Percentiles rank a stretch among this genome's conserved stretches.
Evolutionary conservation across 2,329 filamentous ascomycete species (phyloP).

Genomic region (Fusarium temperatum): DNA sequence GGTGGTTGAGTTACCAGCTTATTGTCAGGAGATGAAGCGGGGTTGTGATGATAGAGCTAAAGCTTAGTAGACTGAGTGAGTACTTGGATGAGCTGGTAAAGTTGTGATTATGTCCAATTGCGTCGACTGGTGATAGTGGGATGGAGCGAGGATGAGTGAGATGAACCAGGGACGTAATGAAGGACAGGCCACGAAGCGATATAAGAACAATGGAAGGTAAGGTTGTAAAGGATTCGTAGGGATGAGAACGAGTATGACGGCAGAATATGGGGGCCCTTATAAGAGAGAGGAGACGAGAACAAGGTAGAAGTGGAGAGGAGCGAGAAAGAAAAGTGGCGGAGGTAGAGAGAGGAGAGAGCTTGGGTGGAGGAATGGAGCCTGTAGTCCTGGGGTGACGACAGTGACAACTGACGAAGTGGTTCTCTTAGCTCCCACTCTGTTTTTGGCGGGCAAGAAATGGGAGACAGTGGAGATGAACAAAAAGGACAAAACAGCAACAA

Average conservation of each 20-base stretch:
- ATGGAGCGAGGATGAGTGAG: slow-evolving; percentile 1
- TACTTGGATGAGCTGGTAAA: neutral
- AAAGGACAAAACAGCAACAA: neutral
- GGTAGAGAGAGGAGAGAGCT: slow-evolving; percentile 35
- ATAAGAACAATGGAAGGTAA: slow-evolving; percentile 25
- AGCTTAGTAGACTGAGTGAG: neutral
- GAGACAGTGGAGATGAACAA: neutral
- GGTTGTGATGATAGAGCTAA: neutral
- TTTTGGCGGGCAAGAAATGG: neutral
- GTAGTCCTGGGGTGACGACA: slow-evolving; percentile 30
- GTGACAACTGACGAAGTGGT: slow-evolving; percentile 24
- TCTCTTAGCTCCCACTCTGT: slow-evolving; percentile 1
- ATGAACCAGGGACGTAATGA: slow-evolving; percentile 15
- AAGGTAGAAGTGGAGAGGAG: slow-evolving; percentile 31
- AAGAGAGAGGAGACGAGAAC: slow-evolving; percentile 24
- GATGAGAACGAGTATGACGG: slow-evolving; percentile 32
- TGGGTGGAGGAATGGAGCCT: slow-evolving; percentile 39
- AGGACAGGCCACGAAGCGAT: slow-evolving; percentile 25
- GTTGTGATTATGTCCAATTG: slow-evolving; percentile 19
- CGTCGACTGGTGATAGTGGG: slow-evolving; percentile 14
- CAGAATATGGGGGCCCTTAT: slow-evolving; percentile 27
- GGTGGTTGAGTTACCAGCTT: slow-evolving; percentile 12
- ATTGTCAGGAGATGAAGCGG: slow-evolving; percentile 7
- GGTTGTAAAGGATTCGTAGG: slow-evolving; percentile 25
- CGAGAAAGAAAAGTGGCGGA: slow-evolving; percentile 35